Evolutionary conservation across 2,329 filamentous ascomycete species (phyloP).

Genomic region (Apiospora koreana): DNA sequence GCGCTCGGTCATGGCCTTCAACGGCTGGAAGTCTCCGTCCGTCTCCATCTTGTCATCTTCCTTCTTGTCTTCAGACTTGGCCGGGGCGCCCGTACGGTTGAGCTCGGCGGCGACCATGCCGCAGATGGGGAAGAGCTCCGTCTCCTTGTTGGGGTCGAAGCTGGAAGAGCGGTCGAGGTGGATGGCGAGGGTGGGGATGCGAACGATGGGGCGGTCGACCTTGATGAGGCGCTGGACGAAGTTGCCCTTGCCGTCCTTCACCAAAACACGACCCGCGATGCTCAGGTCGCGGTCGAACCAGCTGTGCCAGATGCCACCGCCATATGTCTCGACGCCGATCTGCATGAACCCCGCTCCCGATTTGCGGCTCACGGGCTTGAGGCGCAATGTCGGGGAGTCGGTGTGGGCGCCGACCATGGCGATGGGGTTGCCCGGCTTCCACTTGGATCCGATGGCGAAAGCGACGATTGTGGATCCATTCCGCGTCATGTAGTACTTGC

Average conservation of each 20-base stretch:
- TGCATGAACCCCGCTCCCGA: slow-evolving; percentile 84
- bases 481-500: slow-evolving; percentile 94
- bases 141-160: slow-evolving; percentile 97
- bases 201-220: slow-evolving; percentile 84
- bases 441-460: slow-evolving; percentile 87
- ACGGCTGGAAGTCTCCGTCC: slow-evolving; percentile 63
- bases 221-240: slow-evolving; percentile 86
- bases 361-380: slow-evolving; percentile 95
- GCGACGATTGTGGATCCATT: slow-evolving; percentile 91
- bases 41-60: slow-evolving; percentile 40
- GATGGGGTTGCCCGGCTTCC: slow-evolving; percentile 88
- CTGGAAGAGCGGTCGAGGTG: slow-evolving; percentile 84
- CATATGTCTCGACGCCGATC: slow-evolving; percentile 95
- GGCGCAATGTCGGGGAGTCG: slow-evolving; percentile 85
- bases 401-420: slow-evolving; percentile 95
- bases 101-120: slow-evolving; percentile 86
- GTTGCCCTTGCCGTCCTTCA: slow-evolving; percentile 69
- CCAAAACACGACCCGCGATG: slow-evolving; percentile 85
- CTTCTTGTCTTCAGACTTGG: slow-evolving; percentile 42
- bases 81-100: slow-evolving; percentile 62
- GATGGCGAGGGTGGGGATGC: slow-evolving; percentile 91
- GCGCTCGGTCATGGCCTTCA: slow-evolving; percentile 76
- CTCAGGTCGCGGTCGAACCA: slow-evolving; percentile 97
- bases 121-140: slow-evolving; percentile 89
- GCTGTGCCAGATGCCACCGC: slow-evolving; percentile 95